Conservation (phyloP, 2,329 filamentous ascomycete genomes). For the Diaporthe capsici region DNA sequence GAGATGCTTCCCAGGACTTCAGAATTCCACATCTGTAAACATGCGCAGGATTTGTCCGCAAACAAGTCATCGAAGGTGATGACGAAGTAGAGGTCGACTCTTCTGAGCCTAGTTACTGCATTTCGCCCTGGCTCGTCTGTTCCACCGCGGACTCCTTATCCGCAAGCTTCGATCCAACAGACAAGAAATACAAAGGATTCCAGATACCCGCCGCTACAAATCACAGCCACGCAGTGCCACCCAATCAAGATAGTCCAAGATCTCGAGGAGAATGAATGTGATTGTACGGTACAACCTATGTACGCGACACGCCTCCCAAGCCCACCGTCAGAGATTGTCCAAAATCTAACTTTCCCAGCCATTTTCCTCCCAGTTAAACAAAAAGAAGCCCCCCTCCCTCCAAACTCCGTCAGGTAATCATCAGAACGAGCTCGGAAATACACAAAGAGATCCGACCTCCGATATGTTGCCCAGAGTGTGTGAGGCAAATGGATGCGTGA, state of each 20-base stretch:
- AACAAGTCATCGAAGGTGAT: neutral
- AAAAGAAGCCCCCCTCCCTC: neutral
- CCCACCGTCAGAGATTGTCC: constrained; percentile 19
- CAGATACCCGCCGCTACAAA: no score
- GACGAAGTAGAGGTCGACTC: neutral
- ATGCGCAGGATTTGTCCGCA: no score
- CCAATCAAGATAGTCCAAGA: neutral
- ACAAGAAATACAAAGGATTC: neutral
- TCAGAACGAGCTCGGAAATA: constrained; percentile 13
- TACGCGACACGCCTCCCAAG: constrained; percentile 17
- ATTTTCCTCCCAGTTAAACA: constrained; percentile 23
- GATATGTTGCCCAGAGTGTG: neutral
- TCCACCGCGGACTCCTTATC: neutral
- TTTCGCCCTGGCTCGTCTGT: neutral
- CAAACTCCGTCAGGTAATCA: constrained; percentile 33
- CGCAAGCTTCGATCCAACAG: neutral
- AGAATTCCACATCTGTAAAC: neutral
- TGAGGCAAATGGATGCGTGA: constrained; percentile 1
- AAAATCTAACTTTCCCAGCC: constrained; percentile 27
- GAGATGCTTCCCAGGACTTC: neutral
- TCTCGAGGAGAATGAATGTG: constrained; percentile 11
- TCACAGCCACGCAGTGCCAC: neutral
- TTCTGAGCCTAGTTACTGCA: neutral
- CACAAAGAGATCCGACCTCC: constrained; percentile 1
- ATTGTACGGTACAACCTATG: constrained; percentile 23